phyloP scores from a whole-genome alignment of 345 rosid genomes.

The Moricandia moricandioides region DNA sequence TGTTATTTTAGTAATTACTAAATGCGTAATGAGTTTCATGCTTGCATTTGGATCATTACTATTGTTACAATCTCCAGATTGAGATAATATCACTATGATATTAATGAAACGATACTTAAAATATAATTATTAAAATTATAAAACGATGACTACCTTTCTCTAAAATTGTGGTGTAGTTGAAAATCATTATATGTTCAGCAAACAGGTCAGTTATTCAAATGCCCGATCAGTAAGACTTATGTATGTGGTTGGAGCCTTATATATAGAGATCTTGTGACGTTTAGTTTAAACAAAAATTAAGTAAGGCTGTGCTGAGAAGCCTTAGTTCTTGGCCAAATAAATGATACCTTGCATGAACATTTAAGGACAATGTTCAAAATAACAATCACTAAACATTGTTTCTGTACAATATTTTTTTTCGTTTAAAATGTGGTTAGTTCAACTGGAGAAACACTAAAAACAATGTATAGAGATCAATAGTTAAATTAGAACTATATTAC shows the following conservation, averaged over 20 bases:
- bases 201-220: not conserved
- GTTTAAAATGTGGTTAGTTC: no score
- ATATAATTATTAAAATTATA: not conserved
- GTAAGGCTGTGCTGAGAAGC: not conserved
- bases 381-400: not conserved
- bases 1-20: no score
- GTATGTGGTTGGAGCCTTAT: not conserved
- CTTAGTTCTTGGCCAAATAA: not conserved
- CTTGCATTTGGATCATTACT: no score
- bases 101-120: not conserved
- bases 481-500: no score
- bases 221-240: not conserved
- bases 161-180: not conserved
- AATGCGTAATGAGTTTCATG: no score
- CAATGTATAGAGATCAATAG: no score
- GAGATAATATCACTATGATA: not conserved
- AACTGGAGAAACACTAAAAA: no score
- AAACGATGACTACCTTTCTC: not conserved
- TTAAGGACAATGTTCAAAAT: not conserved
- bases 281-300: not conserved
- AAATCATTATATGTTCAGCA: not conserved
- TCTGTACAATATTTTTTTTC: no score
- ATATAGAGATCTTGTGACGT: not conserved
- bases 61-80: constrained; percentile 1
- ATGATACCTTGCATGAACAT: not conserved